These are phyloP conservation scores for Phaeosphaeria sp. DNA, from an alignment of 2,329 filamentous ascomycete species.

Conservation along the genomic window DNA sequence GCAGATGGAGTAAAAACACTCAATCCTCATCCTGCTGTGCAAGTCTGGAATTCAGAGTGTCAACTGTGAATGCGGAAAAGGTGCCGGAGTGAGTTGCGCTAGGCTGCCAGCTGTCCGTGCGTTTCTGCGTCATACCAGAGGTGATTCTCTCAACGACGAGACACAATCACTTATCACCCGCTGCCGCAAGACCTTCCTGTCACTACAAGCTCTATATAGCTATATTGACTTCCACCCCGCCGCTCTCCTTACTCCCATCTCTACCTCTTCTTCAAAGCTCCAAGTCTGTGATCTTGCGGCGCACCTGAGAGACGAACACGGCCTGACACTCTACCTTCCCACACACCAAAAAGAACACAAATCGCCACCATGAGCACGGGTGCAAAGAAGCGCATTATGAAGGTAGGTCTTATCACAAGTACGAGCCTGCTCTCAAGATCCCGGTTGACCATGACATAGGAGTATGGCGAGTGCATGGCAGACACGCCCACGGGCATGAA, in stretches of 20 bases:
- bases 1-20: not conserved
- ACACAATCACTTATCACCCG: not conserved
- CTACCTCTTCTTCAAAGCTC: not conserved
- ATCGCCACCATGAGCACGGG: slow-evolving; percentile 44
- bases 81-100: not conserved
- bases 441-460: slow-evolving; percentile 29
- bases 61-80: not conserved
- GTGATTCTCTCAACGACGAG: not conserved
- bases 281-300: not conserved
- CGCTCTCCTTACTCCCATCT: not conserved
- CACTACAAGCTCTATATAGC: not conserved
- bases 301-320: not conserved
- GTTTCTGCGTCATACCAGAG: not conserved
- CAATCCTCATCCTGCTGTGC: not conserved
- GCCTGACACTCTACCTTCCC: slow-evolving; percentile 8
- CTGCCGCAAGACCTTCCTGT: not conserved
- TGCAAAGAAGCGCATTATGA: slow-evolving; percentile 56
- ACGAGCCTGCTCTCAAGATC: not conserved
- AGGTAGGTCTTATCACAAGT: slow-evolving; percentile 39
- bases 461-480: slow-evolving; percentile 46
- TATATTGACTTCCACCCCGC: not conserved
- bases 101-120: not conserved
- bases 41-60: not conserved
- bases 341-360: slow-evolving; percentile 10
- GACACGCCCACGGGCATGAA: slow-evolving; percentile 47